A percentile compares a stretch with the other conserved stretches of the same genome.
Evolutionary conservation across 352 stramenopile species (phyloP).

Genomic region (Globisporangium megalacanthum): DNA sequence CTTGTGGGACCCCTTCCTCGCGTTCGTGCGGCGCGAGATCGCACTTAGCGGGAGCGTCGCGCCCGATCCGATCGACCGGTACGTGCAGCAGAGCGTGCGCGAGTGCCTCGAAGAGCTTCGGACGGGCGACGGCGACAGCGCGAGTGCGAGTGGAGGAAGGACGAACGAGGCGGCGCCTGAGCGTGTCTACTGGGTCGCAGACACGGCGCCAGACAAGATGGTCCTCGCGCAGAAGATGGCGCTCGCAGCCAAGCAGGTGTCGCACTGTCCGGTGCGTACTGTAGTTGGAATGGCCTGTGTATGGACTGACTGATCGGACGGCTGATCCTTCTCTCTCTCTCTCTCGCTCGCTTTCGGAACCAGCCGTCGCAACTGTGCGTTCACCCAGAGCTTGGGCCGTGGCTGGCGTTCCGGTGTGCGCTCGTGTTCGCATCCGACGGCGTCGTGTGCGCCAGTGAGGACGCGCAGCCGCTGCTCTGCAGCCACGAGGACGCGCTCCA

Average conservation of each 20-base stretch:
- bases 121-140: background rate
- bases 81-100: conserved; percentile 37
- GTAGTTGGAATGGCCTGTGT: background rate
- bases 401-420: conserved; percentile 63
- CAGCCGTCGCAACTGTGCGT: conserved; percentile 61
- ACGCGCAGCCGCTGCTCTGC: conserved; percentile 24
- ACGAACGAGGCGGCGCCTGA: conserved; percentile 16
- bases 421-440: conserved; percentile 43
- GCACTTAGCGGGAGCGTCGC: conserved; percentile 21
- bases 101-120: conserved; percentile 20
- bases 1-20: conserved; percentile 48
- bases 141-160: conserved; percentile 1
- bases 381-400: conserved; percentile 56
- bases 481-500: conserved; percentile 37
- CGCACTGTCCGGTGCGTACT: conserved; percentile 33
- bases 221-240: conserved; percentile 72
- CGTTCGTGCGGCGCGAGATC: conserved; percentile 31
- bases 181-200: conserved; percentile 56
- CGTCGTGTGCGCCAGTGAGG: conserved; percentile 5
- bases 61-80: conserved; percentile 51
- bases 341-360: background rate
- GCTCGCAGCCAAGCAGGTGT: conserved; percentile 35
- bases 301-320: too few species aligned
- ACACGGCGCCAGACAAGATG: conserved; percentile 65
- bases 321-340: too few species aligned